Percentiles rank a stretch among this genome's conserved stretches.
phyloP scores from a whole-genome alignment of 352 stramenopile species.

The Pythium dissotocum region DNA sequence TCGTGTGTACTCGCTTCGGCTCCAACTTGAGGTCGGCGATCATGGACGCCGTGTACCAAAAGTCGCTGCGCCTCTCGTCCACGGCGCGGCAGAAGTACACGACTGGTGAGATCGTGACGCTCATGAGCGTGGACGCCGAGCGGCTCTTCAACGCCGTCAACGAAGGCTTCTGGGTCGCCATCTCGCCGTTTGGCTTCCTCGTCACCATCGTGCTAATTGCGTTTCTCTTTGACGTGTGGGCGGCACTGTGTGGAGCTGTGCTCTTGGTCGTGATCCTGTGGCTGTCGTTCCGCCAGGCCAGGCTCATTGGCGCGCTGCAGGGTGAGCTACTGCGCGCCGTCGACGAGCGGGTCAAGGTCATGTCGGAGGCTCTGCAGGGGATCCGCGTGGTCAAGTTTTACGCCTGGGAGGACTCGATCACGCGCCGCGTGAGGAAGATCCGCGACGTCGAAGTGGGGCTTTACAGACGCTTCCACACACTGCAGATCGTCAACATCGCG shows the following conservation, averaged over 20 bases:
- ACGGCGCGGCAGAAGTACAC: constrained; percentile 34
- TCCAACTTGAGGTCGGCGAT: constrained; percentile 39
- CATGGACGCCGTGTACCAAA: constrained; percentile 46
- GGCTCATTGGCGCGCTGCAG: constrained; percentile 28
- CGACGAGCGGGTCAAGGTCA: constrained; percentile 89
- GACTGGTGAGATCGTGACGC: constrained; percentile 43
- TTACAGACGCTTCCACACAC: constrained; percentile 54
- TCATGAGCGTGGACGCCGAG: constrained; percentile 20
- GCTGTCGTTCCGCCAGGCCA: constrained; percentile 22
- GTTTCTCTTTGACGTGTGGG: constrained; percentile 27
- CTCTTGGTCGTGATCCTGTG: constrained; percentile 27
- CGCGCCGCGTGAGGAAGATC: constrained; percentile 43
- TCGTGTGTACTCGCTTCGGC: constrained; percentile 32
- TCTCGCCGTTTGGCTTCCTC: constrained; percentile 34
- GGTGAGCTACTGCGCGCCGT: constrained; percentile 30
- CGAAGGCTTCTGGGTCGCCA: constrained; percentile 31
- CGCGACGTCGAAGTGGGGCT: constrained; percentile 42
- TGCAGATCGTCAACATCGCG: constrained; percentile 63
- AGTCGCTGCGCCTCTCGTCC: constrained; percentile 36
- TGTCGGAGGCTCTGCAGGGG: constrained; percentile 90
- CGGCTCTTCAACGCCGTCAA: constrained; percentile 43
- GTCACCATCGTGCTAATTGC: constrained; percentile 38
- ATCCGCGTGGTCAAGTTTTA: constrained; percentile 92
- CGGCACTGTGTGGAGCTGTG: constrained; percentile 22
- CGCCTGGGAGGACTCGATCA: constrained; percentile 68